Percentiles rank a stretch among this genome's conserved stretches.
These are phyloP conservation scores for Petunia secreta DNA, from an alignment of 257 asterid genomes.

Conservation along the genomic window DNA sequence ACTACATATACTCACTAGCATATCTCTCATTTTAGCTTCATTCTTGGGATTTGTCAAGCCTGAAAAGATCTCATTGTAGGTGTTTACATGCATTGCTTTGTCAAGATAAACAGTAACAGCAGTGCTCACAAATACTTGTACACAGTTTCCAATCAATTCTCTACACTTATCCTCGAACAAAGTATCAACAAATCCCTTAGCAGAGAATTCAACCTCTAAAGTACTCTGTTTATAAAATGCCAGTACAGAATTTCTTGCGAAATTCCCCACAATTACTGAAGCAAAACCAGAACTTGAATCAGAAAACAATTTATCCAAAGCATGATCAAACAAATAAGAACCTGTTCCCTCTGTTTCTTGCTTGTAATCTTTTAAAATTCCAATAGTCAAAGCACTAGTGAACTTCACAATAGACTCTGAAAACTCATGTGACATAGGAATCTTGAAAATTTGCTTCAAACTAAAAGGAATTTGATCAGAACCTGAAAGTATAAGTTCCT, in stretches of 20 bases:
- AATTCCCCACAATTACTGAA: conserved; percentile 66
- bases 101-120: conserved; percentile 68
- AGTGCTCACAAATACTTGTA: conserved; percentile 60
- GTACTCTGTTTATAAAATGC: conserved; percentile 27
- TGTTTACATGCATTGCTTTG: conserved; percentile 59
- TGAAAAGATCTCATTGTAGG: conserved; percentile 60
- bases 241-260: conserved; percentile 56
- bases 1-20: conserved; percentile 52
- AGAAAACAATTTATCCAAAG: conserved; percentile 54
- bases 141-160: conserved; percentile 56
- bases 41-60: conserved; percentile 77
- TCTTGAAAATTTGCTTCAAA: conserved; percentile 64
- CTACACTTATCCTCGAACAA: conserved; percentile 50
- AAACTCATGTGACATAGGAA: conserved; percentile 51
- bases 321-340: conserved; percentile 35
- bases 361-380: conserved; percentile 47
- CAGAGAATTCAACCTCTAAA: background rate
- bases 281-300: conserved; percentile 70
- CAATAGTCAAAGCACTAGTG: conserved; percentile 53
- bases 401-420: conserved; percentile 47
- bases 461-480: conserved; percentile 68
- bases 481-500: conserved; percentile 58
- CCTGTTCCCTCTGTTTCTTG: conserved; percentile 16
- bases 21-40: conserved; percentile 51
- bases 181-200: conserved; percentile 43